These are phyloP conservation scores for Termitomyces sp. DNA, from an alignment of 768 basidiomycete species.

Conservation along the genomic window DNA sequence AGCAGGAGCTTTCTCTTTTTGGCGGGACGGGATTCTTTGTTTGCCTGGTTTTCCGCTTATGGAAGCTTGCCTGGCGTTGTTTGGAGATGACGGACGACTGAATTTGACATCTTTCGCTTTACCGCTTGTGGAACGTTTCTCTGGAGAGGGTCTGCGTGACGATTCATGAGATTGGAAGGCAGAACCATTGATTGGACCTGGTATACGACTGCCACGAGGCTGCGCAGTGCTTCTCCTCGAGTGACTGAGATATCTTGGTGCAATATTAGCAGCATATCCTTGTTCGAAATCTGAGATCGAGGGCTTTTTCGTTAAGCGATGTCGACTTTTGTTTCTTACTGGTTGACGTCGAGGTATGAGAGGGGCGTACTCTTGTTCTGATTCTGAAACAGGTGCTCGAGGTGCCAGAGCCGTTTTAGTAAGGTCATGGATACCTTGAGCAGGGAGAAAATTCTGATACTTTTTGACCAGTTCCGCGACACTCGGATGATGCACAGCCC, in stretches of 20 bases:
- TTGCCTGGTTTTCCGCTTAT: conserved; percentile 29
- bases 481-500: conserved; percentile 47
- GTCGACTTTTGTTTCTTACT: conserved; percentile 43
- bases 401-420: conserved; percentile 67
- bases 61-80: conserved; percentile 24
- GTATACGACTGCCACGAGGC: conserved; percentile 39
- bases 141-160: conserved; percentile 68
- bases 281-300: conserved; percentile 86
- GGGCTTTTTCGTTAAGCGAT: conserved; percentile 46
- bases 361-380: conserved; percentile 62
- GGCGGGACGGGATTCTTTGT: conserved; percentile 28
- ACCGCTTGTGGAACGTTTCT: conserved; percentile 44
- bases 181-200: conserved; percentile 41
- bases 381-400: conserved; percentile 62
- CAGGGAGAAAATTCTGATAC: conserved; percentile 73
- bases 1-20: conserved; percentile 32
- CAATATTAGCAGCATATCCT: conserved; percentile 90
- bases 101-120: conserved; percentile 35
- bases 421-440: conserved; percentile 66
- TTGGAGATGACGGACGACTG: conserved; percentile 42
- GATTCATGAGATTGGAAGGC: conserved; percentile 50
- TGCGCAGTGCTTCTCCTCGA: conserved; percentile 38
- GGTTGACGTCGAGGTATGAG: conserved; percentile 30
- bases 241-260: conserved; percentile 64
- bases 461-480: conserved; percentile 85